A percentile compares a stretch with the other conserved stretches of the same genome.
phyloP scores from a whole-genome alignment of 2,329 filamentous ascomycete genomes.

The Chrysoporthe cubensis region DNA sequence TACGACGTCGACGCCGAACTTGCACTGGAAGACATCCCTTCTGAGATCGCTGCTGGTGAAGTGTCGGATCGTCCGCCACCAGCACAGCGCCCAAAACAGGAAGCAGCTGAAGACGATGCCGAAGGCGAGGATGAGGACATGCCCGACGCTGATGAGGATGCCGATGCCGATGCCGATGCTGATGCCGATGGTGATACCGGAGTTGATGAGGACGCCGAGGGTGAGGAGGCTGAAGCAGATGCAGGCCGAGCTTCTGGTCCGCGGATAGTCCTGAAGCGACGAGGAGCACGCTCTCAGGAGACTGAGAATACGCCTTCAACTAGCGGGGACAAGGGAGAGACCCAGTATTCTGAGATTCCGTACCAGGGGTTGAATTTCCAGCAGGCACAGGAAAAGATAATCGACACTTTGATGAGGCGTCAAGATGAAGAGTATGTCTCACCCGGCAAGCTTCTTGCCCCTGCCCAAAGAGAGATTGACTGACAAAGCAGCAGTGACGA shows the following conservation, averaged over 20 bases:
- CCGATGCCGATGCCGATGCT: conserved; percentile 34
- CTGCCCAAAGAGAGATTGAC: conserved; percentile 21
- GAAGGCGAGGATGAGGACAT: conserved; percentile 36
- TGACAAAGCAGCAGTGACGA: conserved; percentile 58
- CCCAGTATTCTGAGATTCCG: conserved; percentile 58
- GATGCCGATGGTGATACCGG: conserved; percentile 40
- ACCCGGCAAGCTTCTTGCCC: neutral
- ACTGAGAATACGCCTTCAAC: conserved; percentile 36
- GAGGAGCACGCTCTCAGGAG: conserved; percentile 35
- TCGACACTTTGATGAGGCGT: conserved; percentile 73
- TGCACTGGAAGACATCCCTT: conserved; percentile 21
- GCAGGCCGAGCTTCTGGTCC: conserved; percentile 22
- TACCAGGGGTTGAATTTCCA: conserved; percentile 80
- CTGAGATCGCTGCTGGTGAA: conserved; percentile 19
- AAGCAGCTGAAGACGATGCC: conserved; percentile 30
- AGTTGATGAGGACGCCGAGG: conserved; percentile 37
- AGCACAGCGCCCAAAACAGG: conserved; percentile 24
- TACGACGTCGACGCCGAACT: conserved; percentile 33
- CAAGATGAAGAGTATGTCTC: conserved; percentile 65
- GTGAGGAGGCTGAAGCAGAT: conserved; percentile 36
- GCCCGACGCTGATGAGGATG: conserved; percentile 36
- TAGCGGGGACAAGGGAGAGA: conserved; percentile 47
- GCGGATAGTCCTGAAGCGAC: conserved; percentile 28
- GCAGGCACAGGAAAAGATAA: conserved; percentile 82
- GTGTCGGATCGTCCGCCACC: conserved; percentile 27